A percentile compares a stretch with the other conserved stretches of the same genome.
These are phyloP conservation scores for Sarocladium oryzae DNA, from an alignment of 2,329 filamentous ascomycete genomes.

Conservation along the genomic window DNA sequence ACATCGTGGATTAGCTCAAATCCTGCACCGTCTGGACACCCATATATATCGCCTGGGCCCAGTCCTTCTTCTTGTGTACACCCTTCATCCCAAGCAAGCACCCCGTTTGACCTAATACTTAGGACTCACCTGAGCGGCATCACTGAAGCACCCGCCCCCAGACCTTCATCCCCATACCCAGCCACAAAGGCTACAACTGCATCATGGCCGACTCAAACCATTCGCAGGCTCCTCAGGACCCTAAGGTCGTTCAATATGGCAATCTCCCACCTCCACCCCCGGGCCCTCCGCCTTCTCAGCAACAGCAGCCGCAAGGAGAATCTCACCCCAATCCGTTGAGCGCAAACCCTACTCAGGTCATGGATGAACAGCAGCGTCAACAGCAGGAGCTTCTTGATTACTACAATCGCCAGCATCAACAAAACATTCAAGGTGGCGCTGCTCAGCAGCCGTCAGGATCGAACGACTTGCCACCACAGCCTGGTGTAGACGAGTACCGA, in stretches of 20 bases:
- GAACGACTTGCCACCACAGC: background rate
- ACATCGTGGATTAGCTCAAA: background rate
- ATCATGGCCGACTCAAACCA: constrained; percentile 1
- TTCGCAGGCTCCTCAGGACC: background rate
- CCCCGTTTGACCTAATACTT: too few species aligned
- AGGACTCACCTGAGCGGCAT: too few species aligned
- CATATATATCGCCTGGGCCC: too few species aligned
- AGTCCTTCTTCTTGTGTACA: too few species aligned
- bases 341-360: constrained; percentile 14
- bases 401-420: background rate
- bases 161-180: background rate
- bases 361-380: constrained; percentile 5
- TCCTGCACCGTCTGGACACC: background rate
- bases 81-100: too few species aligned
- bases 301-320: background rate
- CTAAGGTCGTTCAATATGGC: background rate
- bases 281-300: constrained; percentile 11
- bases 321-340: constrained; percentile 12
- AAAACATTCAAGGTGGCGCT: background rate
- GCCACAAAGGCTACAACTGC: background rate
- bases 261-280: constrained; percentile 14
- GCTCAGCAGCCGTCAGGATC: background rate
- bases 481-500: background rate
- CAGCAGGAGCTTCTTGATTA: constrained; percentile 9
- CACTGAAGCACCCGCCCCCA: too few species aligned